These are phyloP conservation scores for Pyricularia grisea DNA, from an alignment of 2,329 filamentous ascomycete genomes.

Conservation along the genomic window DNA sequence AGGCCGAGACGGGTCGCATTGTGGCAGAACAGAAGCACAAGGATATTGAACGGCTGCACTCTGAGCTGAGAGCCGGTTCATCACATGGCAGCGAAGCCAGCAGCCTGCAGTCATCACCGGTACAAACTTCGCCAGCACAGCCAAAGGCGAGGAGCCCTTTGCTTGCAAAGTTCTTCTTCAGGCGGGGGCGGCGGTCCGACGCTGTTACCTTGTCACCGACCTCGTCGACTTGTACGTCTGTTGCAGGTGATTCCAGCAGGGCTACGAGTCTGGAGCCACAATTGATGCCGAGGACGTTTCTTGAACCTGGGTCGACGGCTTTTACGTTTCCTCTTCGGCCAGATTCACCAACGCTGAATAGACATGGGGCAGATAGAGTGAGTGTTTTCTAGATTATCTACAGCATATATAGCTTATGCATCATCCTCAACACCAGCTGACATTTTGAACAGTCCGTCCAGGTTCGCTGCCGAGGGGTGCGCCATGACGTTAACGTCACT, in stretches of 20 bases:
- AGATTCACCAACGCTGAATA: slow-evolving; percentile 72
- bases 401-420: background rate
- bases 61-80: slow-evolving; percentile 27
- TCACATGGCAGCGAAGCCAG: slow-evolving; percentile 13
- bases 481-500: slow-evolving; percentile 61
- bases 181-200: slow-evolving; percentile 30
- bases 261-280: slow-evolving; percentile 21
- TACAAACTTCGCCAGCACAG: slow-evolving; percentile 9
- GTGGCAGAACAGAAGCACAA: slow-evolving; percentile 39
- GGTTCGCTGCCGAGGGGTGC: slow-evolving; percentile 62
- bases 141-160: slow-evolving; percentile 29
- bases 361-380: slow-evolving; percentile 70
- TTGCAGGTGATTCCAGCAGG: slow-evolving; percentile 22
- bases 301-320: slow-evolving; percentile 5
- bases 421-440: slow-evolving; percentile 3
- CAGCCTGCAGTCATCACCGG: slow-evolving; percentile 10
- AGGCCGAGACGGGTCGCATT: slow-evolving; percentile 38
- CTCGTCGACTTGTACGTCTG: slow-evolving; percentile 17
- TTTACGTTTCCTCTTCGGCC: slow-evolving; percentile 27
- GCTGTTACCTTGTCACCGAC: slow-evolving; percentile 22
- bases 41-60: slow-evolving; percentile 34
- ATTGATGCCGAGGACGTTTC: slow-evolving; percentile 7
- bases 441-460: slow-evolving; percentile 20
- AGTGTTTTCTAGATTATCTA: slow-evolving; percentile 19
- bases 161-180: slow-evolving; percentile 39